Evolutionary conservation across 1,284 basidiomycete genomes (phyloP), one percentile per base, ranked within the genome.

Genomic region (Boletus smithii): DNA sequence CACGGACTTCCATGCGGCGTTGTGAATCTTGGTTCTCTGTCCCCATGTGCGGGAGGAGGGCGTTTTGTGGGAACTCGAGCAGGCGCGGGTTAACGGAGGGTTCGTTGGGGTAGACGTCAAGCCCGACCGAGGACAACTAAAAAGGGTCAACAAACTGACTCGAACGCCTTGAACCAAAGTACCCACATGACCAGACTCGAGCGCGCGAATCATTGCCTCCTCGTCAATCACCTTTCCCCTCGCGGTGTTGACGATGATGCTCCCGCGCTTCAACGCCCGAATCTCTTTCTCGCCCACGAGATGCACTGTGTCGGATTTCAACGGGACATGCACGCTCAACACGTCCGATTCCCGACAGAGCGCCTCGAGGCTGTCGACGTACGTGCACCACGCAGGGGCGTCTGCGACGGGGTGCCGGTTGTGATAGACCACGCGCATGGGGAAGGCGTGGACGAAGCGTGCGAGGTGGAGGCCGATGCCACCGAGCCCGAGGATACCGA

Each of bases 81-180:
- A 95, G 70, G 17, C 83, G 79, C 2, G 88, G 85, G 67, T 95
- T 90, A 45, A 95, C 84, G 36, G 83, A 69, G 1, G 92, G 93
- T 67, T 97, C 93, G 66, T 92, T 76, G 4, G 91, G 90, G 72
- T 80, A 97, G 24, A 95, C 93, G 57, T 97, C 94, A 18, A 97
- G 74, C 18, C 94, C 94, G 17, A 90, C 88, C 2, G 84, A 84
- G 42, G 77, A 81, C 50, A 93, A 77, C 87, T 93, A 39, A 44
- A 8, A 2, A 11, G 13, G 4, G 18, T 41, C 16, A 36, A 16
- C 11, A 34, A 20, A 16, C n/a, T 17, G 9, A 11, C 5, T 24
- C 11, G 7, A 3, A 17, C 26, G 10, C 44, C 24, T 8, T 7
- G 16, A 8, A 42, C 6, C 14, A 48, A 35, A 43, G 14, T 7